Conservation (phyloP, 441 rosid species). For the Syzygium malaccense region DNA sequence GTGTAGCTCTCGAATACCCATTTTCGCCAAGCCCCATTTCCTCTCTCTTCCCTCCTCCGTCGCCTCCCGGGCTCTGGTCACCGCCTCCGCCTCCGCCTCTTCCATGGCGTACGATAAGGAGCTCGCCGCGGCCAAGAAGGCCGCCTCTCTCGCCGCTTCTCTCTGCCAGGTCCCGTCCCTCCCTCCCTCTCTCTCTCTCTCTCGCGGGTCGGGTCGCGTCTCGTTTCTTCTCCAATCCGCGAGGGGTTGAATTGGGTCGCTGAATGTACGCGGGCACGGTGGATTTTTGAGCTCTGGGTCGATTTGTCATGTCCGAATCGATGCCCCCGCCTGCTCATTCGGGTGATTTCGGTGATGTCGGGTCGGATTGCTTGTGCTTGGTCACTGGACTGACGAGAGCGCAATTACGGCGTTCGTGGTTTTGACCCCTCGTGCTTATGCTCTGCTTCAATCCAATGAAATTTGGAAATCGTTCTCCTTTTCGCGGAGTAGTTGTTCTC, state of each 20-base stretch:
- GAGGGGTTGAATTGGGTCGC: neutral
- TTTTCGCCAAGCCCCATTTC: neutral
- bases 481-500: neutral
- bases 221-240: neutral
- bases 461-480: no score
- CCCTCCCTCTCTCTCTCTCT: neutral
- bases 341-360: neutral
- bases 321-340: neutral
- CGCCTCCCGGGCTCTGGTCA: neutral
- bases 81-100: neutral
- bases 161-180: constrained; percentile 60
- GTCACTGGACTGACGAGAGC: neutral
- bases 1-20: neutral
- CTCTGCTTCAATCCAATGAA: neutral
- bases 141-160: constrained; percentile 79
- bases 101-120: constrained; percentile 67
- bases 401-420: neutral
- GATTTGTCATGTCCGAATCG: neutral
- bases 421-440: no score
- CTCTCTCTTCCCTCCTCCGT: neutral
- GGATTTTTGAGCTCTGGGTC: neutral
- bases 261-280: neutral
- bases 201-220: neutral
- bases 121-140: constrained; percentile 87
- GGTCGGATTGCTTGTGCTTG: neutral